Evolutionary conservation across 2,329 filamentous ascomycete species (phyloP).

Genomic region (Xylaria polymorpha): DNA sequence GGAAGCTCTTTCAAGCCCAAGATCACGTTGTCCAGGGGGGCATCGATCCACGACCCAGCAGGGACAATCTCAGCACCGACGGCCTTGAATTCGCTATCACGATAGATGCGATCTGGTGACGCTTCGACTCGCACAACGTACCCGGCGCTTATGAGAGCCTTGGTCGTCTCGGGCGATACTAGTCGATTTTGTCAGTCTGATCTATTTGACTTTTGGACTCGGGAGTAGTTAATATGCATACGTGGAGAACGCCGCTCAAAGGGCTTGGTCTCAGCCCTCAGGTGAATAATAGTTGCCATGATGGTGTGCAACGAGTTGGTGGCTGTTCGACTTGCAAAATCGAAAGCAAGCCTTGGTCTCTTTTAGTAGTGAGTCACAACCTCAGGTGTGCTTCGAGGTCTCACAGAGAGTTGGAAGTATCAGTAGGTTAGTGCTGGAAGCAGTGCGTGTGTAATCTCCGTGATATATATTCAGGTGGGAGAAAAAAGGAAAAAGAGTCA

Average conservation of each 20-base stretch:
- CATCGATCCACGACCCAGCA: slow-evolving; percentile 20
- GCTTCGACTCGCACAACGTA: slow-evolving; percentile 21
- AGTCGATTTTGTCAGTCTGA: slow-evolving; percentile 21
- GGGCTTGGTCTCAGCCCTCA: slow-evolving; percentile 30
- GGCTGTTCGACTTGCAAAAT: too few relatives aligned
- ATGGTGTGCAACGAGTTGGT: slow-evolving; percentile 2
- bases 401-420: too few relatives aligned
- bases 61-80: slow-evolving; percentile 24
- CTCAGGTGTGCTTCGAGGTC: too few relatives aligned
- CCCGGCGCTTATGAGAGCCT: slow-evolving; percentile 26
- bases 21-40: slow-evolving; percentile 22
- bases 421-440: too few relatives aligned
- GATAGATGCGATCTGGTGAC: slow-evolving; percentile 17
- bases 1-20: slow-evolving; percentile 32
- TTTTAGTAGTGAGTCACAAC: too few relatives aligned
- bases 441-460: too few relatives aligned
- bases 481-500: too few relatives aligned
- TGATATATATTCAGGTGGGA: too few relatives aligned
- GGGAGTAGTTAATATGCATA: too few relatives aligned
- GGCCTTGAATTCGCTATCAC: slow-evolving; percentile 21
- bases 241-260: slow-evolving; percentile 30
- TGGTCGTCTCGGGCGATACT: slow-evolving; percentile 26
- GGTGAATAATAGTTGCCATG: slow-evolving; percentile 25
- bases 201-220: too few relatives aligned
- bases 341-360: too few relatives aligned